phyloP scores from a whole-genome alignment of 2,329 filamentous ascomycete genomes.

The Diaporthe vexans region DNA sequence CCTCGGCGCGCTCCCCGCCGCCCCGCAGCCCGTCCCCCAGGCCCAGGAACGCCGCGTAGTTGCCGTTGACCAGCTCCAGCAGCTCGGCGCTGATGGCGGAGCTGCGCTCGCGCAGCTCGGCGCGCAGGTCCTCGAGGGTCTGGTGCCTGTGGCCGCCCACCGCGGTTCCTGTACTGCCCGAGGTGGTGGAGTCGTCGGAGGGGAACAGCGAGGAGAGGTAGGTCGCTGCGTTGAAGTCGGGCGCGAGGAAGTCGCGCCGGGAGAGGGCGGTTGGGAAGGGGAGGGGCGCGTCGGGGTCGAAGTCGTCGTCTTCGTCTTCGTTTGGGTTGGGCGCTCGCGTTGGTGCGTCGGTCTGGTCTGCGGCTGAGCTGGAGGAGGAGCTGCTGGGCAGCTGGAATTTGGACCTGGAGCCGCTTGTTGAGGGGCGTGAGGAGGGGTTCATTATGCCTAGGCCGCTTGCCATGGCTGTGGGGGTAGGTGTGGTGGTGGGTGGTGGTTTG shows the following conservation, averaged over 20 bases:
- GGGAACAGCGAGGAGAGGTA: constrained; percentile 74
- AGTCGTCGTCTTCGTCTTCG: constrained; percentile 53
- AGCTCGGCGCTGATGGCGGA: constrained; percentile 87
- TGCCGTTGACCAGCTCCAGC: constrained; percentile 93
- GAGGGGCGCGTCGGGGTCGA: constrained; percentile 71
- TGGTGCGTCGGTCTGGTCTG: constrained; percentile 50
- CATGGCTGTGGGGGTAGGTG: constrained; percentile 12
- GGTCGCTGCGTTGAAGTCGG: constrained; percentile 81
- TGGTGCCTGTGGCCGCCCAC: constrained; percentile 80
- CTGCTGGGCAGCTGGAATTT: constrained; percentile 45
- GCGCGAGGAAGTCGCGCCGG: constrained; percentile 83
- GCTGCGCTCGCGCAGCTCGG: constrained; percentile 86
- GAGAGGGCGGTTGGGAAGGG: constrained; percentile 91
- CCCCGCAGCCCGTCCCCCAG: constrained; percentile 86
- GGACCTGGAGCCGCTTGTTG: constrained; percentile 24
- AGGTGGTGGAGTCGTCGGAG: constrained; percentile 52
- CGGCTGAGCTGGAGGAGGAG: constrained; percentile 49
- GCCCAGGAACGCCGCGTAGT: constrained; percentile 92
- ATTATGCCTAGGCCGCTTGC: constrained; percentile 39
- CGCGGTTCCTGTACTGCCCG: not conserved
- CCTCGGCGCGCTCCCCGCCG: constrained; percentile 92
- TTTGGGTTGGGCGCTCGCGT: constrained; percentile 47
- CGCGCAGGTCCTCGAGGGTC: constrained; percentile 91
- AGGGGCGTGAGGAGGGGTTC: constrained; percentile 6
- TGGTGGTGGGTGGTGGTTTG: not conserved